Conservation (phyloP, 805 yeast genomes). For the Saccharomycopsis fermentans region DNA sequence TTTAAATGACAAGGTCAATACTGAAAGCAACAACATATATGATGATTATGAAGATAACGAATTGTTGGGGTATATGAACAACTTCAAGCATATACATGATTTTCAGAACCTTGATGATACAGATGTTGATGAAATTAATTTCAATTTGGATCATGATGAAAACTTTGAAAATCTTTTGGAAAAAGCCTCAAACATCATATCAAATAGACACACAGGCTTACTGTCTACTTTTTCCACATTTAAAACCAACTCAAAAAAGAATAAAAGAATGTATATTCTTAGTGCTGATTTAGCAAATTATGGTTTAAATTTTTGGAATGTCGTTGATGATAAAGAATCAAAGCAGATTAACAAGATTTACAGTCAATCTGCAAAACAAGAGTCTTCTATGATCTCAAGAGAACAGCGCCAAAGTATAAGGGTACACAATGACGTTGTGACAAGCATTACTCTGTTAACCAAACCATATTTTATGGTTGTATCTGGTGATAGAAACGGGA, state of each 20-base stretch:
- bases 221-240: neutral
- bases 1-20: neutral
- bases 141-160: neutral
- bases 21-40: neutral
- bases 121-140: constrained; percentile 1
- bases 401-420: constrained; percentile 36
- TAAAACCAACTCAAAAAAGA: neutral
- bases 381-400: constrained; percentile 28
- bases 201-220: neutral
- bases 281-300: constrained; percentile 11
- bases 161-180: neutral
- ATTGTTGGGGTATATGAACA: neutral
- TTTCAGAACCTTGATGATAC: neutral
- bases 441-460: constrained; percentile 35
- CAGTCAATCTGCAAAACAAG: constrained; percentile 13
- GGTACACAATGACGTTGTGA: constrained; percentile 42
- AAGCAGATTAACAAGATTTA: neutral
- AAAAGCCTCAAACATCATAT: neutral
- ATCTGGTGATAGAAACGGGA: constrained; percentile 60
- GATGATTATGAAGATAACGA: neutral
- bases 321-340: constrained; percentile 9
- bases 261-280: constrained; percentile 3
- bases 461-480: constrained; percentile 51
- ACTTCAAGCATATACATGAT: neutral
- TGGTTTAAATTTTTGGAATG: constrained; percentile 31